Evolutionary conservation across 331 rosid species (phyloP).

Genomic region (Quercus phellos): DNA sequence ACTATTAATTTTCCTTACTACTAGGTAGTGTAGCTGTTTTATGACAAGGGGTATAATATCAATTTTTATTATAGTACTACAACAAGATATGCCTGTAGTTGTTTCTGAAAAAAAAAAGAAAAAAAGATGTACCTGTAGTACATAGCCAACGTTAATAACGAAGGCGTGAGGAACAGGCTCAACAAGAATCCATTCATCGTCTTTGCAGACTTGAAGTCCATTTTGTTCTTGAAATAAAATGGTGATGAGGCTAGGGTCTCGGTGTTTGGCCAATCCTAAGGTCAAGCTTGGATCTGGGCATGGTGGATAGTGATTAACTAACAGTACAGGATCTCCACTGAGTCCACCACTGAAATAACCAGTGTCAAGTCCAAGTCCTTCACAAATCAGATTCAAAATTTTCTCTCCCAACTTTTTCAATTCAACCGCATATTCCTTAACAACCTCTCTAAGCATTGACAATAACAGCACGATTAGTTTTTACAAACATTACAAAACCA

Average conservation of each 20-base stretch:
- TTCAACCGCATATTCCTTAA: constrained; percentile 33
- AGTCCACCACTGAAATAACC: constrained; percentile 39
- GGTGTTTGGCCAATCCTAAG: constrained; percentile 44
- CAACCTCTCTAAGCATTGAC: constrained; percentile 29
- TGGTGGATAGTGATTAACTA: constrained; percentile 45
- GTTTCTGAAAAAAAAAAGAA: no score
- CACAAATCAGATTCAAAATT: constrained; percentile 40
- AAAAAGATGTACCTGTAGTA: constrained; percentile 35
- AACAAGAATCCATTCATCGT: constrained; percentile 58
- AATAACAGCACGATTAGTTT: not conserved
- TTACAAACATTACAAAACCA: no score
- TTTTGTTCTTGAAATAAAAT: constrained; percentile 39
- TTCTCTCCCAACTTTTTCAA: constrained; percentile 32
- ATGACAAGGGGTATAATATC: no score
- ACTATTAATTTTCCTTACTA: no score
- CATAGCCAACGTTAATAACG: constrained; percentile 46
- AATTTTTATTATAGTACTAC: no score
- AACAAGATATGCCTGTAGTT: no score
- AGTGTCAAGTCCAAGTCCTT: constrained; percentile 38
- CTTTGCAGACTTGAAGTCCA: constrained; percentile 61
- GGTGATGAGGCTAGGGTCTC: constrained; percentile 53
- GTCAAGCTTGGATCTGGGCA: constrained; percentile 65
- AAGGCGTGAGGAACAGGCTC: constrained; percentile 47
- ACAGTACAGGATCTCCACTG: constrained; percentile 20
- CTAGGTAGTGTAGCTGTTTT: no score